These are phyloP conservation scores for Rhynchospora tenuis DNA, from an alignment of 176 grass and related monocot genomes.

Conservation along the genomic window DNA sequence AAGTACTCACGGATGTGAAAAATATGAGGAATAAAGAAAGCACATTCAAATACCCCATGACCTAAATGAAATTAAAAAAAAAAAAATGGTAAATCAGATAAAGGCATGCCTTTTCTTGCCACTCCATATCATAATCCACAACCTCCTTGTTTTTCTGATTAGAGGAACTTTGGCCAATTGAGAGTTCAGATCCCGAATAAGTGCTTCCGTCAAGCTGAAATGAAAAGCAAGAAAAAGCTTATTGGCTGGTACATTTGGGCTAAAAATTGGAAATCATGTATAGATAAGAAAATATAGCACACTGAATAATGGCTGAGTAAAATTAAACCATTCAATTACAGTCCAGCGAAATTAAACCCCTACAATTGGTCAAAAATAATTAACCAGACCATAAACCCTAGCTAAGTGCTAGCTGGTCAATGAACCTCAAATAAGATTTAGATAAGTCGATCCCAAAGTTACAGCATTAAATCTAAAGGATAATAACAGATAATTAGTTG, in stretches of 20 bases:
- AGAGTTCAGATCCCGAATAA: slow-evolving; percentile 18
- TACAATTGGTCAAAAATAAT: background rate
- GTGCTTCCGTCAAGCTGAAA: slow-evolving; percentile 19
- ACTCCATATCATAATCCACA: slow-evolving; percentile 5
- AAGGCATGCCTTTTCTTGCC: slow-evolving; percentile 4
- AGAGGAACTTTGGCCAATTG: slow-evolving; percentile 18
- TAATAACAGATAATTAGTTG: background rate
- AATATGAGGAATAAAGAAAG: background rate
- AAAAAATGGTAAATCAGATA: background rate
- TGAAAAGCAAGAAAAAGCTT: background rate
- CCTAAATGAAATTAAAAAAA: background rate
- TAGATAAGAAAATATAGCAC: background rate
- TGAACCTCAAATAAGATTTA: background rate
- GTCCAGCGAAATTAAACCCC: background rate
- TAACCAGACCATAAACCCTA: slow-evolving; percentile 16
- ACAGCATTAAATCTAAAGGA: background rate
- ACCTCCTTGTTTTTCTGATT: slow-evolving; percentile 26
- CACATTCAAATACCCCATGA: background rate
- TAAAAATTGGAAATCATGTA: background rate
- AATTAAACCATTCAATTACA: slow-evolving; percentile 1
- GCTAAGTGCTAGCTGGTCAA: background rate
- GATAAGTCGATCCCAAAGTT: background rate
- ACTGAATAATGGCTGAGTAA: background rate
- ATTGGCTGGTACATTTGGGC: background rate
- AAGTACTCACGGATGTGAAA: background rate